Percentiles rank a stretch among this genome's conserved stretches.
These are phyloP conservation scores for Capsicum pubescens DNA, from an alignment of 257 asterid genomes.

Conservation along the genomic window DNA sequence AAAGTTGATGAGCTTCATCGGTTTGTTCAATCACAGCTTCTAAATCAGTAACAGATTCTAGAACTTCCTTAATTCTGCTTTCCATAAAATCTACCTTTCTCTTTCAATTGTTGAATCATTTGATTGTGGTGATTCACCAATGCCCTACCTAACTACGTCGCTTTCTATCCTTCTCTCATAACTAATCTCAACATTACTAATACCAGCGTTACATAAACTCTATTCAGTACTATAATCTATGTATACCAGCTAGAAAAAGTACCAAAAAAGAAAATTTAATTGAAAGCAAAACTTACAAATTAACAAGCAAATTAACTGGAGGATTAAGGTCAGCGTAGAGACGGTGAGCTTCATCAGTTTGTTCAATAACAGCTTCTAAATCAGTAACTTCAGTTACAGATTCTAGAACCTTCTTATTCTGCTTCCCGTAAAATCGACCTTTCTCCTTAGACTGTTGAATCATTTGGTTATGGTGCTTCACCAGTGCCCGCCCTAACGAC, in stretches of 20 bases:
- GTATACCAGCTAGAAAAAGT: not conserved
- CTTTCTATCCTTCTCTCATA: constrained; percentile 79
- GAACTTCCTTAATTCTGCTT: constrained; percentile 74
- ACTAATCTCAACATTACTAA: too few species aligned
- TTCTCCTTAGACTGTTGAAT: constrained; percentile 73
- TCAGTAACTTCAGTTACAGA: constrained; percentile 92
- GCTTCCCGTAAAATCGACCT: constrained; percentile 66
- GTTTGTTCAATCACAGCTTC: constrained; percentile 88
- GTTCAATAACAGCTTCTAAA: constrained; percentile 87
- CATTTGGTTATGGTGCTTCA: constrained; percentile 94
- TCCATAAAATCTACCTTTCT: constrained; percentile 68
- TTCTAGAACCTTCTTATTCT: constrained; percentile 81
- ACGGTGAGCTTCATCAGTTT: constrained; percentile 83
- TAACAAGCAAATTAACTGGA: constrained; percentile 59
- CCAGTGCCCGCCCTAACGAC: constrained; percentile 81
- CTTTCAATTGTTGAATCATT: constrained; percentile 71
- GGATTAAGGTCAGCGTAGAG: constrained; percentile 64
- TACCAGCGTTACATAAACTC: too few species aligned
- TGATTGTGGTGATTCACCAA: constrained; percentile 92
- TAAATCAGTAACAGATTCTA: constrained; percentile 83
- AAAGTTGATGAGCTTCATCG: constrained; percentile 77
- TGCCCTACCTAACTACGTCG: constrained; percentile 76
- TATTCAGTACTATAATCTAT: not conserved
- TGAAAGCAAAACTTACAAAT: constrained; percentile 50
- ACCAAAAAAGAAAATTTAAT: not conserved